Evolutionary conservation across 768 basidiomycete genomes (phyloP).

Genomic region (Boletus sensibilis): DNA sequence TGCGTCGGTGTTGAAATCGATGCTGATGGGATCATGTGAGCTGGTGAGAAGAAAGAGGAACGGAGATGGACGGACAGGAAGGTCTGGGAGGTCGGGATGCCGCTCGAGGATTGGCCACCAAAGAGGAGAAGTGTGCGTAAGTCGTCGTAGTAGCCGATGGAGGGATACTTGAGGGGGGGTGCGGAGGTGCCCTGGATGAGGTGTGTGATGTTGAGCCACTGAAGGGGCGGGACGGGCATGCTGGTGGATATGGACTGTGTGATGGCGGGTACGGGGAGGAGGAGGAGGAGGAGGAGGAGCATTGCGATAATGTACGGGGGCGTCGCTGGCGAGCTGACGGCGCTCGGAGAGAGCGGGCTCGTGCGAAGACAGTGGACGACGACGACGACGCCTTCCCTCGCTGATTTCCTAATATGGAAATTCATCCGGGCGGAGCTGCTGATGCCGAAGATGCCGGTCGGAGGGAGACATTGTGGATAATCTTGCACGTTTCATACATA

Average conservation of each 20-base stretch:
- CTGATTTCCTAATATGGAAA: constrained; percentile 12
- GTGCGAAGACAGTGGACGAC: constrained; percentile 17
- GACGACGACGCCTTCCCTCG: constrained; percentile 9
- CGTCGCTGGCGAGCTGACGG: constrained; percentile 8
- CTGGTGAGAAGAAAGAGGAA: neutral
- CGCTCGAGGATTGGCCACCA: constrained; percentile 69
- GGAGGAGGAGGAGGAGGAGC: constrained; percentile 4
- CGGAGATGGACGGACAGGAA: constrained; percentile 52
- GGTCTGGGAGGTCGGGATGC: constrained; percentile 61
- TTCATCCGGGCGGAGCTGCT: constrained; percentile 3
- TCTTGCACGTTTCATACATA: neutral
- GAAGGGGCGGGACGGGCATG: constrained; percentile 43
- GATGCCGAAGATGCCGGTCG: constrained; percentile 15
- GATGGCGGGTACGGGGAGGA: constrained; percentile 21
- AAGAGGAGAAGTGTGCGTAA: constrained; percentile 67
- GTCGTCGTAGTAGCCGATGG: constrained; percentile 54
- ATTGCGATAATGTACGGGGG: neutral
- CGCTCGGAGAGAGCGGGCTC: constrained; percentile 31
- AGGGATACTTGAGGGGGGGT: constrained; percentile 67
- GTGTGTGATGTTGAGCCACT: constrained; percentile 68
- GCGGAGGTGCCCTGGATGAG: constrained; percentile 52
- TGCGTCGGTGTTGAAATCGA: constrained; percentile 56
- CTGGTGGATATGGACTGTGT: constrained; percentile 53
- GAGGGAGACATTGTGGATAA: neutral
- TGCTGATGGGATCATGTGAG: constrained; percentile 37